These are phyloP conservation scores for Mariannaea sp. DNA, from an alignment of 2,329 filamentous ascomycete genomes.

Conservation along the genomic window DNA sequence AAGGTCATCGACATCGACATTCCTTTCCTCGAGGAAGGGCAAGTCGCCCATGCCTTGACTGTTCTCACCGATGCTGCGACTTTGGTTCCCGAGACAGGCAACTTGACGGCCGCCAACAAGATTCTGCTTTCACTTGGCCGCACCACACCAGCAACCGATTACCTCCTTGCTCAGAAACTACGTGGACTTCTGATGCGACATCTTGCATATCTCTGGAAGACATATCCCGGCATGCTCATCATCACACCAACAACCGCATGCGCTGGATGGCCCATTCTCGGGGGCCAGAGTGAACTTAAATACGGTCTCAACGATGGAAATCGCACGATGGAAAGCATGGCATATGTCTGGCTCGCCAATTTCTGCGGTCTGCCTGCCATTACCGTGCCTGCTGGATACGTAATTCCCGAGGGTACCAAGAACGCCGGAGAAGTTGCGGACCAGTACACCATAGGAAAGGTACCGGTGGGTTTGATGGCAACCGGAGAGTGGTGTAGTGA, in stretches of 20 bases:
- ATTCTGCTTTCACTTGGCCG: conserved; percentile 68
- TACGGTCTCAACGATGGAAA: conserved; percentile 46
- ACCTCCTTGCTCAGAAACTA: conserved; percentile 71
- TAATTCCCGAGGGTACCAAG: conserved; percentile 42
- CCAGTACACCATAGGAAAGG: conserved; percentile 44
- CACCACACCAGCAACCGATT: conserved; percentile 67
- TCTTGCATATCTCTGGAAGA: conserved; percentile 67
- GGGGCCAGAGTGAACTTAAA: conserved; percentile 18
- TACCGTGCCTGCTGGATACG: conserved; percentile 53
- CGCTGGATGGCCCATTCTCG: conserved; percentile 50
- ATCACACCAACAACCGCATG: conserved; percentile 68
- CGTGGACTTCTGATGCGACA: conserved; percentile 73
- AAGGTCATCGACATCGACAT: conserved; percentile 59
- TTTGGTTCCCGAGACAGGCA: conserved; percentile 51
- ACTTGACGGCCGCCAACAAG: conserved; percentile 65
- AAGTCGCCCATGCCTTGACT: conserved; percentile 74
- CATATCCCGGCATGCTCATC: conserved; percentile 71
- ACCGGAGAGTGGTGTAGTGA: conserved; percentile 61
- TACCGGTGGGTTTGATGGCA: conserved; percentile 60
- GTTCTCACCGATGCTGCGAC: conserved; percentile 67
- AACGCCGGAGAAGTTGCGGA: conserved; percentile 40
- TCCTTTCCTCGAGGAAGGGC: conserved; percentile 64
- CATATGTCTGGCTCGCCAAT: conserved; percentile 57
- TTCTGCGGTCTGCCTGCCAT: conserved; percentile 54
- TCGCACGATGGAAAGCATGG: conserved; percentile 52